Conservation (phyloP, 257 asterid genomes). For the Anisodus acutangulus region DNA sequence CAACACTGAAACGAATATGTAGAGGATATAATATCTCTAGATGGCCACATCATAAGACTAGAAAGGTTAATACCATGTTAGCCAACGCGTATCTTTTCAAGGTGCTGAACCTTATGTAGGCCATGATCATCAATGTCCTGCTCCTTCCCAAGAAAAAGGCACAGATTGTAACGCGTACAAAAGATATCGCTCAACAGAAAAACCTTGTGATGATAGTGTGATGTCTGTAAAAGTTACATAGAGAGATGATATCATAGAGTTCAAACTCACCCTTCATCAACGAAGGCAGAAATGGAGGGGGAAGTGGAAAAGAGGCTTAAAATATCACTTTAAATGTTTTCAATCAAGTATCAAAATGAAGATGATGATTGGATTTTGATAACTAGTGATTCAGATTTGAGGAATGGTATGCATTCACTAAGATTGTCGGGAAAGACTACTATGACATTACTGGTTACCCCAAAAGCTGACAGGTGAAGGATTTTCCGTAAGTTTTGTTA, state of each 20-base stretch:
- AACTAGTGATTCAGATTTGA: conserved; percentile 29
- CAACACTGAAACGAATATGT: too few relatives aligned
- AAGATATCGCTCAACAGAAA: background rate
- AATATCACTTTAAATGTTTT: conserved; percentile 26
- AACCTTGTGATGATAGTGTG: background rate
- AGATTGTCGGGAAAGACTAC: background rate
- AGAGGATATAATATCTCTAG: too few relatives aligned
- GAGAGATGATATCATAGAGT: conserved; percentile 24
- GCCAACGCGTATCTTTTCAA: background rate
- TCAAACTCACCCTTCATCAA: conserved; percentile 29
- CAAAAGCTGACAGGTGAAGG: background rate
- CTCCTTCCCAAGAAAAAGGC: background rate
- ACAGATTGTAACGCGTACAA: background rate
- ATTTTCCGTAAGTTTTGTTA: too few relatives aligned
- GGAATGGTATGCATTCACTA: background rate
- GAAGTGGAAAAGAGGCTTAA: conserved; percentile 35
- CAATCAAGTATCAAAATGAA: conserved; percentile 37
- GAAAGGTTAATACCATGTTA: too few relatives aligned
- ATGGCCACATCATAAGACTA: too few relatives aligned
- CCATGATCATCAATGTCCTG: background rate
- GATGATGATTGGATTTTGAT: conserved; percentile 33
- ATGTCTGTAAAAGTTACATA: conserved; percentile 30
- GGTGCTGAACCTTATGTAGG: background rate
- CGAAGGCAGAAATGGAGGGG: conserved; percentile 12
- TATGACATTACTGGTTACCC: background rate